Base-by-base conservation (phyloP, 1,284 basidiomycete genomes). In the Heterobasidion parviporum region DNA sequence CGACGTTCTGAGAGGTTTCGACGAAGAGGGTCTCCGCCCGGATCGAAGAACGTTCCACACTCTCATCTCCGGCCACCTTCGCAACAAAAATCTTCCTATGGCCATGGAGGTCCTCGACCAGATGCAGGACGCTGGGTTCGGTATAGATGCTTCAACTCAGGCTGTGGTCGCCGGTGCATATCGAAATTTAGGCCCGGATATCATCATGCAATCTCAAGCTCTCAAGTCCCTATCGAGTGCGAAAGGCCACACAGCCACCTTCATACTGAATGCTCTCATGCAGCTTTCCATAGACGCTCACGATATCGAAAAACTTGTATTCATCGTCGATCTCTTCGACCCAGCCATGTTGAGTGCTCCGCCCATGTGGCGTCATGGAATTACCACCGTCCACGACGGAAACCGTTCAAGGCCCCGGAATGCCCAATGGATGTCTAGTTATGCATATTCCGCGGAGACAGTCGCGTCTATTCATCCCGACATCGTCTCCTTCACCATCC, bases 21-120 rank as follows among this genome's bases (percentile, higher is more conserved):
- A 71, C 47, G 61, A 64, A 35, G 69, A 75, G 56, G 64, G 71
- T 1, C 61, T 84, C 45, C 62, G 61, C 15, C 84, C 84, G 26
- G 78, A 74, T 50, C 74, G 78, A 50, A 73, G 80, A 60, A 88
- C 87, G 2, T 89, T 78, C 65, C 83, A 87, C 63, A 71, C 85
- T 15, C 72, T 89, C 43, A 70, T 89, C 12, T 75, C 79, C 7
- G 84, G 81, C 33, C 76, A 83, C 65, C 71, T 91, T 54, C 82
- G 79, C 64, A 91, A 91, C 66, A 74, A 76, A 68, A 76, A 89
- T 67, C 67, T 89, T 49, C 62, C 67, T 56, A 73, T 73, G 47
- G 85, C 85, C 51, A 79, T 76, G 66, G 67, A 68, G 46, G 74
- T 68, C 59, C 67, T 90, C 12, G 68, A 68, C 10, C 59, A 62